These are phyloP conservation scores for Aureobasidium sp. DNA, from an alignment of 2,329 filamentous ascomycete genomes.

Conservation along the genomic window DNA sequence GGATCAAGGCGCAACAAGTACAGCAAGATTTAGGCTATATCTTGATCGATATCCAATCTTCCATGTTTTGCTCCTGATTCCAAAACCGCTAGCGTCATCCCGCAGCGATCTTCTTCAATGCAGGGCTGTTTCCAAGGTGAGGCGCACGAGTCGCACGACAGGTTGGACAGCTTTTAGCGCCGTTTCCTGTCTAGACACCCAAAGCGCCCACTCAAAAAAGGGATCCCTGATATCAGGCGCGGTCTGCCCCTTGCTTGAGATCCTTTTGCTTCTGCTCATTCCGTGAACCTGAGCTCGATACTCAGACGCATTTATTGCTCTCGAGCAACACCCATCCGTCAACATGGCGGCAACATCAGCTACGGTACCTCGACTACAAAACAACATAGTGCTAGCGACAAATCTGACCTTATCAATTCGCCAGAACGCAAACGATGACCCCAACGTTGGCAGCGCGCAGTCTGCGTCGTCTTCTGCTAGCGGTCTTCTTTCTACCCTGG, in stretches of 20 bases:
- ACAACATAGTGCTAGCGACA: background rate
- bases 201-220: background rate
- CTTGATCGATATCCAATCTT: background rate
- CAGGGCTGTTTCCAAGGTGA: conserved; percentile 5
- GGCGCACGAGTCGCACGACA: background rate
- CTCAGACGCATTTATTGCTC: background rate
- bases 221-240: conserved; percentile 5
- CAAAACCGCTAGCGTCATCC: background rate
- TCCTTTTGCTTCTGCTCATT: background rate
- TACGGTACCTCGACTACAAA: background rate
- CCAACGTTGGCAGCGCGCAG: conserved; percentile 17
- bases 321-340: background rate
- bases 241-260: background rate
- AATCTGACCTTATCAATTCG: background rate
- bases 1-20: background rate
- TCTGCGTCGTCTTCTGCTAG: conserved; percentile 22
- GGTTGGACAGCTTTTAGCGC: background rate
- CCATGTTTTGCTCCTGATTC: background rate
- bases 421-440: conserved; percentile 17
- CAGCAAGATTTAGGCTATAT: background rate
- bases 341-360: conserved; percentile 1
- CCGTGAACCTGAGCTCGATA: background rate
- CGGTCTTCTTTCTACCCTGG: conserved; percentile 27
- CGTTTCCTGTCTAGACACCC: background rate
- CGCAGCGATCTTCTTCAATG: conserved; percentile 4